phyloP scores from a whole-genome alignment of 2,329 filamentous ascomycete genomes.

The Capronia americana region DNA sequence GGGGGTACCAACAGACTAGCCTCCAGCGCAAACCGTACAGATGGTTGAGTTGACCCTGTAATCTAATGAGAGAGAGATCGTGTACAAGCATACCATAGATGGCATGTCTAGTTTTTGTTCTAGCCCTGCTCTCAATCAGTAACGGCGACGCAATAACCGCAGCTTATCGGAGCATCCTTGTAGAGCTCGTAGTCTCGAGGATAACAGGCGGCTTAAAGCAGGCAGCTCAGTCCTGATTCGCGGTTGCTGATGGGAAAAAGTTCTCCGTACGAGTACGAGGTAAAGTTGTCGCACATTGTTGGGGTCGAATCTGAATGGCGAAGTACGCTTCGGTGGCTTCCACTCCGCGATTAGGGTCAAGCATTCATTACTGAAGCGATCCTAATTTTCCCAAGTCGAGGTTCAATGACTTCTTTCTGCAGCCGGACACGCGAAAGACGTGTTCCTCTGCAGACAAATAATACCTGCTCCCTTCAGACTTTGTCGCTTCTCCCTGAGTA shows the following conservation, averaged over 20 bases:
- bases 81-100: neutral
- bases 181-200: neutral
- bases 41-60: neutral
- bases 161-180: neutral
- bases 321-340: neutral
- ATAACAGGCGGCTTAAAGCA: neutral
- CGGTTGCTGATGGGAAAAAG: neutral
- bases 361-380: neutral
- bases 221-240: neutral
- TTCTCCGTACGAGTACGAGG: too few relatives aligned
- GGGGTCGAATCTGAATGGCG: neutral
- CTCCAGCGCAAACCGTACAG: neutral
- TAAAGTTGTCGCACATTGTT: neutral
- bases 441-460: neutral
- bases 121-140: neutral
- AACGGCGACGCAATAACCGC: neutral
- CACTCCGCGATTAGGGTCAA: neutral
- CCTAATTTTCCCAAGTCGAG: slow-evolving; percentile 4
- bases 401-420: neutral
- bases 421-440: neutral
- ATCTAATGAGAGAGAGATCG: neutral
- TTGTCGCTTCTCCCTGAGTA: neutral
- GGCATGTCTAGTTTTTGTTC: neutral
- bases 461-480: neutral
- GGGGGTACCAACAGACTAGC: neutral